Evolutionary conservation across 768 basidiomycete species (phyloP), one percentile per base, ranked within the genome.

Genomic region (Boletus barrowsii): DNA sequence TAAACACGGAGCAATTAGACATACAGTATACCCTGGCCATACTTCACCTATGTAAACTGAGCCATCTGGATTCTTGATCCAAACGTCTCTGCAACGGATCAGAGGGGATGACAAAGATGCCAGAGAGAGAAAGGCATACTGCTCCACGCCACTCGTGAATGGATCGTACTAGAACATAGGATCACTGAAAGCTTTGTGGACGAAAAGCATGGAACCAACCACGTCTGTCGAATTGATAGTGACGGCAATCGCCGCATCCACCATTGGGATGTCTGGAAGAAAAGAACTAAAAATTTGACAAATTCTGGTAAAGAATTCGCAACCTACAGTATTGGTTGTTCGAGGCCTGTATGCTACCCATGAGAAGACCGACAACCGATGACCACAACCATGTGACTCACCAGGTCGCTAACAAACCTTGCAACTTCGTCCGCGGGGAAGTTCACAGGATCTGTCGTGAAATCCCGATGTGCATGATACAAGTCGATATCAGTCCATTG

Each of bases 401-500:
- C 85, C 67, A 88, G 64, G 45, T 80, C 77, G 24, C 60, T 60
- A 42, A 82, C 82, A 60, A 86, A 86, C 30, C 63, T 63, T 32
- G 72, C 65, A 61, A 86, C 70, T 53, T 82, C 79, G 15, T 79
- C 74, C 15, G 67, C 71, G 6, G 85, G 81, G 70, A 80, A 88
- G 36, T 72, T 78, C n/a, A 81, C 76, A 30, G 85, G 84, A 64
- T 87, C 85, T 22, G 77, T 68, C 5, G 86, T 88, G 59, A 87
- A 87, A 68, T 86, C 86, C 17, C 86, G 75, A 18, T 81, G 71
- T n/a, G 84, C 81, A 58, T 86, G 82, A 60, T 86, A 87, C 48
- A 87, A 59, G 68, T 88, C 86, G 58, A 88, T 86, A 62, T 87
- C 86, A 59, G 83, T 86, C 86, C 86, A 88, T 79, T 86, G 86